A percentile compares a stretch with the other conserved stretches of the same genome.
These are phyloP conservation scores for Trifolium pratense DNA, from an alignment of 306 rosid species.

Conservation along the genomic window DNA sequence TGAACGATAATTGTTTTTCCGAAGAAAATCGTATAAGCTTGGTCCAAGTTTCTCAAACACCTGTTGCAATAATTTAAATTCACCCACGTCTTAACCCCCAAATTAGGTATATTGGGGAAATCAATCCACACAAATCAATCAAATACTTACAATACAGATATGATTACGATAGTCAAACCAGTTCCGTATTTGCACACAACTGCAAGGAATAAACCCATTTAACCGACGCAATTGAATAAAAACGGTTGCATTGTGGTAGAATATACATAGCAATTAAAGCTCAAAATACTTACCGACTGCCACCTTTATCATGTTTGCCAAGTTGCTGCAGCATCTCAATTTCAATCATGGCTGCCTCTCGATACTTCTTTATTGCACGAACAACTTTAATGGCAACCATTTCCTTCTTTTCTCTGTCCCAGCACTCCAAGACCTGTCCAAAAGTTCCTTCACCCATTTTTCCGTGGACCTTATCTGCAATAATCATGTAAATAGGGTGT, in stretches of 20 bases:
- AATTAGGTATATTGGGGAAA: conserved; percentile 76
- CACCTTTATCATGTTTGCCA: conserved; percentile 88
- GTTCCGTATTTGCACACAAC: conserved; percentile 99
- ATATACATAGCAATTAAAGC: background rate
- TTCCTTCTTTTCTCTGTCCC: conserved; percentile 92
- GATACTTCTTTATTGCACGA: conserved; percentile 88
- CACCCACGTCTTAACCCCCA: conserved; percentile 83
- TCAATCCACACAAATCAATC: conserved; percentile 84
- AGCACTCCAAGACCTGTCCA: conserved; percentile 97
- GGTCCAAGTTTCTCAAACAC: conserved; percentile 99
- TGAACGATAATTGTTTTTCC: conserved; percentile 99
- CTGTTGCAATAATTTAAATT: conserved; percentile 97
- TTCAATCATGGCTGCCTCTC: conserved; percentile 98
- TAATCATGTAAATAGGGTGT: conserved; percentile 23
- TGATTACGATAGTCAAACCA: conserved; percentile 99
- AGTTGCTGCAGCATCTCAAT: conserved; percentile 90
- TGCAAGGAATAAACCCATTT: conserved; percentile 98
- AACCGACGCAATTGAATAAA: conserved; percentile 58
- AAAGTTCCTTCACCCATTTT: conserved; percentile 99
- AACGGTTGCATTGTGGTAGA: conserved; percentile 21
- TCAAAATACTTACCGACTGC: conserved; percentile 72
- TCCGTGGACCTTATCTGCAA: conserved; percentile 78
- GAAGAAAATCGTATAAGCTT: conserved; percentile 99
- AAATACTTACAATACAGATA: conserved; percentile 99
- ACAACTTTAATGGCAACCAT: conserved; percentile 94